Percentiles rank a stretch among this genome's conserved stretches.
These are phyloP conservation scores for Podospora pseudopauciseta DNA, from an alignment of 495 filamentous ascomycete genomes.

Conservation along the genomic window DNA sequence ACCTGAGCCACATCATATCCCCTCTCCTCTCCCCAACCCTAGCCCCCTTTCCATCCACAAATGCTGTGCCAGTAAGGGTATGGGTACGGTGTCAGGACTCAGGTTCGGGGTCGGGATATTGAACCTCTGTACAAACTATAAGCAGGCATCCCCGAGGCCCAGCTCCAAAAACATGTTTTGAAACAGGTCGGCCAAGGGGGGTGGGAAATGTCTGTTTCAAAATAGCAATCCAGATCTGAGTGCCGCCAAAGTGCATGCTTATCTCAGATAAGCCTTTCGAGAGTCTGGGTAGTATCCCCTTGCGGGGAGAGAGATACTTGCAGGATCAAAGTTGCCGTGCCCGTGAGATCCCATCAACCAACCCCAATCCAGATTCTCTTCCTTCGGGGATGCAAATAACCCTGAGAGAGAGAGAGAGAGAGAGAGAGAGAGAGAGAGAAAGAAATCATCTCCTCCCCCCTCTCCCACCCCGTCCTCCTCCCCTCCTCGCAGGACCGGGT, in stretches of 20 bases:
- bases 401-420: not conserved
- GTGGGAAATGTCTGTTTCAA: not conserved
- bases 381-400: too few species aligned
- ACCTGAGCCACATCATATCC: not conserved
- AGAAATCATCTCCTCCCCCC: constrained; percentile 25
- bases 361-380: too few species aligned
- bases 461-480: constrained; percentile 30
- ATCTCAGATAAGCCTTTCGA: not conserved
- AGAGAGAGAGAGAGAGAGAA: not conserved
- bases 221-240: not conserved
- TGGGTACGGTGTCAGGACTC: too few species aligned
- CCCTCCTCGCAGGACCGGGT: constrained; percentile 29
- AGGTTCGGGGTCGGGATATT: not conserved
- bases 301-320: not conserved
- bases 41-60: not conserved
- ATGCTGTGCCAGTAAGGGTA: not conserved
- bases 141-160: not conserved
- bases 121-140: not conserved
- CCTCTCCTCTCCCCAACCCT: too few species aligned
- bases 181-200: not conserved
- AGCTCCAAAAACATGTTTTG: not conserved
- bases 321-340: not conserved
- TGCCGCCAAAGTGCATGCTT: not conserved
- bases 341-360: too few species aligned
- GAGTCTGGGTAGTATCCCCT: not conserved